Percentiles rank a stretch among this genome's conserved stretches.
Evolutionary conservation across 345 rosid genomes (phyloP).

Genomic region (Citrus cavaleriei): DNA sequence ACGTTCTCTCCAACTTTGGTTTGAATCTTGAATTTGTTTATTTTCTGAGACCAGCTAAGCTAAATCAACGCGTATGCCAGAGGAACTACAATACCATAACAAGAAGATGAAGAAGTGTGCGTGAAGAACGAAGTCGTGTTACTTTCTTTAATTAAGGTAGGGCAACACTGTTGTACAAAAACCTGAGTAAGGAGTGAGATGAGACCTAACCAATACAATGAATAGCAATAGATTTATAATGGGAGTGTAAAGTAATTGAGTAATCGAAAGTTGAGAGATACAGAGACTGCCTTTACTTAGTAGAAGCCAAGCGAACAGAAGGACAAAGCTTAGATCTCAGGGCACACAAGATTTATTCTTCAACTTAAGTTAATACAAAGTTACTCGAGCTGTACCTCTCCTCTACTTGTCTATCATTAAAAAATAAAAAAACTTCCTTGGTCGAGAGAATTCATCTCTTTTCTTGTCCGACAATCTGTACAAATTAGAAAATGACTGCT

Average conservation of each 20-base stretch:
- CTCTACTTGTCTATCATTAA: not conserved
- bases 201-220: no score
- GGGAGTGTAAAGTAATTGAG: no score
- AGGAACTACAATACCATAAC: conserved; percentile 54
- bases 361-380: not conserved
- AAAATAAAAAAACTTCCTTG: not conserved
- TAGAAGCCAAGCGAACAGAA: no score
- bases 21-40: conserved; percentile 70
- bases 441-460: not conserved
- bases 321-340: not conserved
- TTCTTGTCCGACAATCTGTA: not conserved
- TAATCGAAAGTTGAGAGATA: not conserved
- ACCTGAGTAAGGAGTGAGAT: not conserved
- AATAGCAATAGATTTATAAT: not conserved
- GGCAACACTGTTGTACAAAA: conserved; percentile 9
- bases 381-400: not conserved
- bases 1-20: conserved; percentile 55
- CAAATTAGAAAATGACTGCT: not conserved
- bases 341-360: not conserved
- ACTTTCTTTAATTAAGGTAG: conserved; percentile 26
- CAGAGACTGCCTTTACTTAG: not conserved
- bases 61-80: conserved; percentile 49
- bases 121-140: no score
- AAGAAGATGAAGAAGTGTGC: no score
- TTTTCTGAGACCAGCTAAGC: conserved; percentile 39